Evolutionary conservation across 768 basidiomycete genomes (phyloP).

Genomic region (Porpolomopsis calyptriformis): DNA sequence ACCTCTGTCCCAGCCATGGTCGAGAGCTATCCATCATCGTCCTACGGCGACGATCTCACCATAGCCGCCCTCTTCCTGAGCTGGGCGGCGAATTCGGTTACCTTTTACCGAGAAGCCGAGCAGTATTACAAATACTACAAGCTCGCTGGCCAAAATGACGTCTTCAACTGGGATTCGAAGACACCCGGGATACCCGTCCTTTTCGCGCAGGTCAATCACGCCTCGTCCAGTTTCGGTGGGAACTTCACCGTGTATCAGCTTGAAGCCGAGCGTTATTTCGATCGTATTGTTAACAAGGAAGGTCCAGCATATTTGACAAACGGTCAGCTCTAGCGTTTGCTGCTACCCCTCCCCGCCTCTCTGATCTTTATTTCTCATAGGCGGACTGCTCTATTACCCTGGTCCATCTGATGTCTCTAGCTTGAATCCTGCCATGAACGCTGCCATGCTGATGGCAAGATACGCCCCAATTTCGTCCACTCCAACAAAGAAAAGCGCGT

Average conservation of each 20-base stretch:
- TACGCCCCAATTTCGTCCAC: constrained; percentile 69
- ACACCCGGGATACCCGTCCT: constrained; percentile 66
- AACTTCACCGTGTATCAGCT: constrained; percentile 58
- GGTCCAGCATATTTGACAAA: constrained; percentile 47
- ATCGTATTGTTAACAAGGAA: constrained; percentile 50
- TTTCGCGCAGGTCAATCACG: constrained; percentile 61
- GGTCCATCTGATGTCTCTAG: constrained; percentile 74
- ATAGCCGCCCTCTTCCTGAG: constrained; percentile 71
- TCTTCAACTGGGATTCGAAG: constrained; percentile 88
- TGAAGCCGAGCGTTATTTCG: constrained; percentile 68
- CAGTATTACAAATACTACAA: constrained; percentile 47
- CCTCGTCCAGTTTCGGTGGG: constrained; percentile 40
- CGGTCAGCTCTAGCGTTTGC: constrained; percentile 31
- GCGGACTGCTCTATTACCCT: constrained; percentile 71
- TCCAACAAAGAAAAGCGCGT: constrained; percentile 42
- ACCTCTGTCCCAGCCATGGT: constrained; percentile 55
- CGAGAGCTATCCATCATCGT: constrained; percentile 59
- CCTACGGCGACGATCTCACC: constrained; percentile 62
- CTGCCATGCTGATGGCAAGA: constrained; percentile 71
- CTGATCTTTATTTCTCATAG: constrained; percentile 25
- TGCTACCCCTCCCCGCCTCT: not conserved
- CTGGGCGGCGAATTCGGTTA: constrained; percentile 52
- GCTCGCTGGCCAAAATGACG: constrained; percentile 39
- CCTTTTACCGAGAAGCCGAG: constrained; percentile 53
- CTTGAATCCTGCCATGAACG: constrained; percentile 79